Evolutionary conservation across 495 filamentous ascomycete species (phyloP).

Genomic region (Saxophila tyrrhenica): DNA sequence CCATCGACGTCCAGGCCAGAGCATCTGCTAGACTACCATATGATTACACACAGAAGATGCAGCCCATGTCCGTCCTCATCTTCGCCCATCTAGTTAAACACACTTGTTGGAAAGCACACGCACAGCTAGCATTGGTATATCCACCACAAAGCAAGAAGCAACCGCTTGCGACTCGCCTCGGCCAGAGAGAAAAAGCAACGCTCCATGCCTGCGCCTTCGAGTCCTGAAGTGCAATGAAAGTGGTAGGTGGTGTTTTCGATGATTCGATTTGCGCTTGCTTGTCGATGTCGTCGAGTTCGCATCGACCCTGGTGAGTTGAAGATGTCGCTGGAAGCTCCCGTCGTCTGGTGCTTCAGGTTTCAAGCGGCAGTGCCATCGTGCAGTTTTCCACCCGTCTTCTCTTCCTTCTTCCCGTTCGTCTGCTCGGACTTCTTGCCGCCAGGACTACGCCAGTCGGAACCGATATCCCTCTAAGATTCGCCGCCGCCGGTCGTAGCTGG

Average conservation of each 20-base stretch:
- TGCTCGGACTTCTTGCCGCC: background rate
- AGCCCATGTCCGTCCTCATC: background rate
- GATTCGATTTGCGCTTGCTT: no score
- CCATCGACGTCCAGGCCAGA: background rate
- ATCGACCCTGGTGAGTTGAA: no score
- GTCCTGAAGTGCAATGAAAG: background rate
- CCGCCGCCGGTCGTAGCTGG: constrained; percentile 14
- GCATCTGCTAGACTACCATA: constrained; percentile 1
- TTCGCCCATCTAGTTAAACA: background rate
- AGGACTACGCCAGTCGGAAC: background rate
- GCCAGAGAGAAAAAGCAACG: background rate
- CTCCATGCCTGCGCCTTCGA: background rate
- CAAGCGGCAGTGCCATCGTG: no score
- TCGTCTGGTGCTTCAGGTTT: background rate
- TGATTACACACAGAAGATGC: background rate
- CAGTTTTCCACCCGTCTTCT: background rate
- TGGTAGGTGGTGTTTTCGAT: background rate
- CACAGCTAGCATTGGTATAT: background rate
- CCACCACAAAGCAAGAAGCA: background rate
- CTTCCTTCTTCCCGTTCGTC: background rate
- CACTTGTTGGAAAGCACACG: background rate
- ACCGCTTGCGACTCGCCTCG: background rate
- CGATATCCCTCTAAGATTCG: constrained; percentile 15
- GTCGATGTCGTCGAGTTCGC: no score
- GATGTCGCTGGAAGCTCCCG: background rate